These are phyloP conservation scores for Streptanthus diversifolius DNA, from an alignment of 345 rosid genomes.

Conservation along the genomic window DNA sequence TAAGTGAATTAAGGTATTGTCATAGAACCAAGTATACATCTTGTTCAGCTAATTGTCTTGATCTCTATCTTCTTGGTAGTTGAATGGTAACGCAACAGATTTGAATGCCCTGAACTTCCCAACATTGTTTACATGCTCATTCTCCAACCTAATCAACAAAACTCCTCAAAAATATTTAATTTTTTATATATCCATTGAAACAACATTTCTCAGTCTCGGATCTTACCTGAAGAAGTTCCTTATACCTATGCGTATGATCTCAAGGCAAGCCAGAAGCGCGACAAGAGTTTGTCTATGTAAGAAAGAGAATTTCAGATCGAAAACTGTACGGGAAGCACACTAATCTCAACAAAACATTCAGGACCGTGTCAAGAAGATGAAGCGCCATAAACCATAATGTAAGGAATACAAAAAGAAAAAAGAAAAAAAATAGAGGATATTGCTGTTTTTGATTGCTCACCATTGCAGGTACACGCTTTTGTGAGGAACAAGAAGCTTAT, in stretches of 20 bases:
- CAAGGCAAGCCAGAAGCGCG: constrained; percentile 57
- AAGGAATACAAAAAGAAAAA: not conserved
- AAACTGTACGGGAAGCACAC: constrained; percentile 70
- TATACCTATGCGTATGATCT: constrained; percentile 65
- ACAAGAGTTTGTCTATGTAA: constrained; percentile 40
- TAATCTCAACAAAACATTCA: constrained; percentile 55
- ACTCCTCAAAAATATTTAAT: not conserved
- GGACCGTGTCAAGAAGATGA: constrained; percentile 29
- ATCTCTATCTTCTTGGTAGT: constrained; percentile 48
- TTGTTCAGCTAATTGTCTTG: constrained; percentile 6
- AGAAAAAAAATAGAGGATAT: not conserved
- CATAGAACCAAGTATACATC: not conserved
- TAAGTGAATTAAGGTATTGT: no score
- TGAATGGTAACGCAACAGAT: constrained; percentile 67
- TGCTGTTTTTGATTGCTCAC: constrained; percentile 32
- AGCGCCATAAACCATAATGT: constrained; percentile 1
- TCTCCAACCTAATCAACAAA: constrained; percentile 45
- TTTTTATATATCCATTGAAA: not conserved
- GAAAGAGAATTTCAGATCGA: constrained; percentile 28
- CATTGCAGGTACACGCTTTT: constrained; percentile 54
- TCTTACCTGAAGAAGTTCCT: constrained; percentile 70
- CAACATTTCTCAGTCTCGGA: not conserved
- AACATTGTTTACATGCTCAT: constrained; percentile 70
- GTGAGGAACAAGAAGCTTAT: constrained; percentile 57
- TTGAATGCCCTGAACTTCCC: constrained; percentile 67